Evolutionary conservation across 1,284 basidiomycete species (phyloP), one percentile per base, ranked within the genome.

Genomic region (Microbotryomycetes sp.): DNA sequence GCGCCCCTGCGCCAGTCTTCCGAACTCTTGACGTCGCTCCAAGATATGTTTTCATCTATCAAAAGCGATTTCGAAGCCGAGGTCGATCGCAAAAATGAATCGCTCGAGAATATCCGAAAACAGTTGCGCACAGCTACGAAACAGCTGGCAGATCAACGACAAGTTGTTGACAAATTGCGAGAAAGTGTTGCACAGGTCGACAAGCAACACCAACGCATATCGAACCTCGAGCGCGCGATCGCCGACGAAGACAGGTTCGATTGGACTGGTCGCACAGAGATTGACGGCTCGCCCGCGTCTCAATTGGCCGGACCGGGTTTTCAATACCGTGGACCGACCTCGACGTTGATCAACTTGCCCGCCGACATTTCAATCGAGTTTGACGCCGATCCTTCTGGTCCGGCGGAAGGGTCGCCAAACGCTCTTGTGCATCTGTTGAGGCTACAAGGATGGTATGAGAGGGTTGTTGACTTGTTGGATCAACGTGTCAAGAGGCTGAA

Each of bases 21-120:
- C 66, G 91, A 97, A 73, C 87, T 97, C 18, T 83, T 93, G 64
- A 81, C 86, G 70, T 91, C 93, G 69, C 87, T 98, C 77, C 88
- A 87, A 1, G 71, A 81, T 0, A 89, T 94, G 80, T 85, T 97
- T 56, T 85, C 89, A 72, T 79, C 79, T 47, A 81, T 96, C 11
- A 83, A 85, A 61, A 74, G 80, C 6, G 89, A 92, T 45, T 97
- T 96, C 75, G 81, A 86, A 51, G 71, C 80, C 30, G 96, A 98
- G 75, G 82, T 97, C 69, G 86, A 88, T 72, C 78, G 82, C 45
- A 97, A 97, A 75, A 86, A 92, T 74, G 88, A 91, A 67, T 81
- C 84, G 15, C 82, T 97, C 29, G 88, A 90, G 62, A 83, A 87
- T 5, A 89, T 88, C 15, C 90, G 92, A 75, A 84, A 84, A 5